Percentiles rank a stretch among this genome's conserved stretches.
These are phyloP conservation scores for Fusarium papillatum DNA, from an alignment of 2,329 filamentous ascomycete species.

Conservation along the genomic window DNA sequence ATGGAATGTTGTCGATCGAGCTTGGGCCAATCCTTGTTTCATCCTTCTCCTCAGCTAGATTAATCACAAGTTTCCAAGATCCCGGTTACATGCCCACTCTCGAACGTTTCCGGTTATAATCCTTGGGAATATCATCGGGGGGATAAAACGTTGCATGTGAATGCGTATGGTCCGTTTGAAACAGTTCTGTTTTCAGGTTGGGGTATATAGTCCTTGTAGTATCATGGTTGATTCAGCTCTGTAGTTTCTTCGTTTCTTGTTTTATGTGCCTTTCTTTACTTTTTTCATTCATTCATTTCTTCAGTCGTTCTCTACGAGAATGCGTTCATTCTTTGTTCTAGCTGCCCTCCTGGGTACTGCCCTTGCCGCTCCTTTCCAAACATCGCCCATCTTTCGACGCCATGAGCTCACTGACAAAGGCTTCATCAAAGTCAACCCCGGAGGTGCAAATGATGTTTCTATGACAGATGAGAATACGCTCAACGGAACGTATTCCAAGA, in stretches of 20 bases:
- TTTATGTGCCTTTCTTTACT: constrained; percentile 12
- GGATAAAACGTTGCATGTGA: neutral
- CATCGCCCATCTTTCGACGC: constrained; percentile 13
- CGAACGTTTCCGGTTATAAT: constrained; percentile 10
- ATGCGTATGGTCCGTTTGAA: neutral
- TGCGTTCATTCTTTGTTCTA: constrained; percentile 42
- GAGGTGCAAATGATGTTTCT: constrained; percentile 48
- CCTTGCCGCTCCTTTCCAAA: constrained; percentile 31
- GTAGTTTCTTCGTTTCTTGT: neutral
- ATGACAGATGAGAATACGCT: constrained; percentile 55
- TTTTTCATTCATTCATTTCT: constrained; percentile 8
- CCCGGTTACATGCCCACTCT: constrained; percentile 21
- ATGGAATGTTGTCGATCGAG: constrained; percentile 8
- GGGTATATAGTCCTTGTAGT: constrained; percentile 26
- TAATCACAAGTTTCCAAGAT: constrained; percentile 22
- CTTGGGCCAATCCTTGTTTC: constrained; percentile 20
- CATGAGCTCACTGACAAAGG: constrained; percentile 28
- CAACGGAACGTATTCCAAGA: constrained; percentile 51
- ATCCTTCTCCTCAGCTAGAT: constrained; percentile 39
- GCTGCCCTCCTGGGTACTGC: constrained; percentile 33
- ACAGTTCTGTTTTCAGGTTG: neutral
- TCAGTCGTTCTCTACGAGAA: constrained; percentile 33
- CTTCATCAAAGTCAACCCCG: constrained; percentile 50
- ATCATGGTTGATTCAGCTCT: neutral
- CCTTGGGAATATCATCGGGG: constrained; percentile 9